A percentile compares a stretch with the other conserved stretches of the same genome.
Evolutionary conservation across 306 rosid genomes (phyloP).

Genomic region (Medicago arabica): DNA sequence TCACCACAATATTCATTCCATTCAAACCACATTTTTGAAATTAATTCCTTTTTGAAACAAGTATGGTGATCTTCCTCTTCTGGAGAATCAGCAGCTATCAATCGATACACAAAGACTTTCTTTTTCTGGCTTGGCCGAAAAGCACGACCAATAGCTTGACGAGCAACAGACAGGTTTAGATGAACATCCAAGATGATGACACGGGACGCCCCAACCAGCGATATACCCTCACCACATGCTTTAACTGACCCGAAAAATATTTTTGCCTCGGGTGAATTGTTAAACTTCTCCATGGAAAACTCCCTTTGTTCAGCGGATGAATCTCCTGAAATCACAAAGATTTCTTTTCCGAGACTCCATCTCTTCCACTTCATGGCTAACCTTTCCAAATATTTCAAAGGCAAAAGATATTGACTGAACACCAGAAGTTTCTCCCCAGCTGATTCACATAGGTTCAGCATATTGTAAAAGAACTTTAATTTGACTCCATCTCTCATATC

Average conservation of each 20-base stretch:
- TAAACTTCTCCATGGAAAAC: constrained; percentile 77
- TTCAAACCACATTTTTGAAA: constrained; percentile 96
- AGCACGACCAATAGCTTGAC: constrained; percentile 98
- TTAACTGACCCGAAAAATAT: constrained; percentile 94
- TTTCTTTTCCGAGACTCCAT: constrained; percentile 77
- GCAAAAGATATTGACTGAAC: constrained; percentile 91
- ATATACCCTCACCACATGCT: constrained; percentile 98
- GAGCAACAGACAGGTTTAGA: constrained; percentile 91
- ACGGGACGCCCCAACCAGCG: constrained; percentile 95
- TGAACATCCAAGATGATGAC: constrained; percentile 80
- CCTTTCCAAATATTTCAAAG: constrained; percentile 83
- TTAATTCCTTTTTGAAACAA: constrained; percentile 81
- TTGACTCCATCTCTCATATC: constrained; percentile 80
- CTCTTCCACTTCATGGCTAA: constrained; percentile 62
- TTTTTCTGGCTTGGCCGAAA: constrained; percentile 90
- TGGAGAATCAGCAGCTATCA: constrained; percentile 80
- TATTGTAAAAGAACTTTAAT: constrained; percentile 70
- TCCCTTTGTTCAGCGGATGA: constrained; percentile 75
- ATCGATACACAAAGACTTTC: constrained; percentile 71
- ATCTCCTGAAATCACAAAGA: constrained; percentile 90
- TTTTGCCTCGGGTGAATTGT: constrained; percentile 72
- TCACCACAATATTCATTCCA: constrained; percentile 86
- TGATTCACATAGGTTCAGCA: constrained; percentile 70
- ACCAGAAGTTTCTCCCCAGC: constrained; percentile 85
- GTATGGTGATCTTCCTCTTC: constrained; percentile 79